These are phyloP conservation scores for Singerocomus inundabilis DNA, from an alignment of 1,284 basidiomycete species.

Conservation along the genomic window DNA sequence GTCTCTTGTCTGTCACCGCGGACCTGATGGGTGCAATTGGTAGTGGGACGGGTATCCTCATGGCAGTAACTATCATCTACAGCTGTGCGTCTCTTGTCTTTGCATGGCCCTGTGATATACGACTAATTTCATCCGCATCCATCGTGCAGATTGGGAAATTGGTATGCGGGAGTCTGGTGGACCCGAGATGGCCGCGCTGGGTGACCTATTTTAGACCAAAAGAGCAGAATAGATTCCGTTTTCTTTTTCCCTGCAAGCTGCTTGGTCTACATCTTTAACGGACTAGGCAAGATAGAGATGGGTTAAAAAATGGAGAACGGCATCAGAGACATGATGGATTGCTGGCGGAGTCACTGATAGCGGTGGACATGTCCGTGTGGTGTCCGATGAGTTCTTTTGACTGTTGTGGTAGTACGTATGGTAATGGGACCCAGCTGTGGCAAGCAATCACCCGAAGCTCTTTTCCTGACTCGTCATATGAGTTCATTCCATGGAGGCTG, in stretches of 20 bases:
- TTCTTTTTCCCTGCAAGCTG: not conserved
- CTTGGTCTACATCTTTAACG: constrained; percentile 6
- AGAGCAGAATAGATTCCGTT: too few relatives aligned
- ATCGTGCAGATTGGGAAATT: constrained; percentile 30
- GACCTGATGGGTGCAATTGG: constrained; percentile 96
- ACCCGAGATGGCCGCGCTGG: constrained; percentile 71
- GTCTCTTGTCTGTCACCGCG: constrained; percentile 91
- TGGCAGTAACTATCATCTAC: constrained; percentile 98
- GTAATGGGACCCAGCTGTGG: too few relatives aligned
- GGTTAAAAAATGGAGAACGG: constrained; percentile 1
- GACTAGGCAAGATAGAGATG: constrained; percentile 12
- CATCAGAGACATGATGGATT: not conserved
- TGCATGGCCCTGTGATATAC: not conserved
- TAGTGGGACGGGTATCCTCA: constrained; percentile 95
- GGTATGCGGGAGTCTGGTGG: constrained; percentile 61
- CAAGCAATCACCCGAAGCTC: too few relatives aligned
- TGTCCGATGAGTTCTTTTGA: not conserved
- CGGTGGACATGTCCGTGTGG: not conserved
- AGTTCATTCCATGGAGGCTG: too few relatives aligned
- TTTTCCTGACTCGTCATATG: too few relatives aligned
- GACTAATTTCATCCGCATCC: not conserved
- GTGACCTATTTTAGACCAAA: constrained; percentile 61
- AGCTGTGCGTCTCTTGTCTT: constrained; percentile 48
- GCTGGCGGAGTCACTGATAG: not conserved
- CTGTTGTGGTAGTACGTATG: not conserved